Base-by-base conservation (phyloP, 2,329 filamentous ascomycete genomes). In the Hypoxylon sp. region DNA sequence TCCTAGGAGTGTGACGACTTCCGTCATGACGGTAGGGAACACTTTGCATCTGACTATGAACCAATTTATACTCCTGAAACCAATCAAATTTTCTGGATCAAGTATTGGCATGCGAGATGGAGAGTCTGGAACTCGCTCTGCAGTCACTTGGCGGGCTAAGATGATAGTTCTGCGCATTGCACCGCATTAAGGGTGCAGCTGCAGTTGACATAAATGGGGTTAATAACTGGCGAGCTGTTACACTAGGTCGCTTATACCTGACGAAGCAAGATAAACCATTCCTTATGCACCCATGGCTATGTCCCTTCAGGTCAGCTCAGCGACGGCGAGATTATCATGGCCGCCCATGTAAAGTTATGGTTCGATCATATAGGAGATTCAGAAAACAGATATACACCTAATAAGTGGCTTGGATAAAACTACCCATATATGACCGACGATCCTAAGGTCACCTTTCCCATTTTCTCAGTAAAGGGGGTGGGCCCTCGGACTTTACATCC, bases 61-160 rank as follows among this genome's bases (percentile, higher is more conserved):
- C 39, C 48, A 20, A 41, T 20, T 37, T 49, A 22, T 44, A 48
- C n/a, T 26, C 11, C 13, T 5, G 8, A 4, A 34, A 6, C 62
- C 62, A 61, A 61, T 57, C 24, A 64, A n/a, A 11, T 41, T 15
- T 22, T 28, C n/a, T 17, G 28, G 10, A 10, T 17, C 6, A 22
- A 34, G 32, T 54, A 44, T 41, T 51, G 17, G 30, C 43, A 60
- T 61, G 62, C 62, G 51, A 54, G 56, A 61, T 55, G 43, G 20
- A 4, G 57, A 57, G 56, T 61, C 62, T 64, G 56, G 62, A 64
- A 64, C 62, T 46, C 20, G 32, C 15, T 20, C 41, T n/a, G 50
- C 4, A 39, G 43, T 53, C 52, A 59, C 48, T 59, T 56, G 61
- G 53, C 34, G 17, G 24, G 17, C 15, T 34, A 20, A 17, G 37